These are phyloP conservation scores for Microstegium vimineum DNA, from an alignment of 176 grass and related monocot genomes.

Conservation along the genomic window DNA sequence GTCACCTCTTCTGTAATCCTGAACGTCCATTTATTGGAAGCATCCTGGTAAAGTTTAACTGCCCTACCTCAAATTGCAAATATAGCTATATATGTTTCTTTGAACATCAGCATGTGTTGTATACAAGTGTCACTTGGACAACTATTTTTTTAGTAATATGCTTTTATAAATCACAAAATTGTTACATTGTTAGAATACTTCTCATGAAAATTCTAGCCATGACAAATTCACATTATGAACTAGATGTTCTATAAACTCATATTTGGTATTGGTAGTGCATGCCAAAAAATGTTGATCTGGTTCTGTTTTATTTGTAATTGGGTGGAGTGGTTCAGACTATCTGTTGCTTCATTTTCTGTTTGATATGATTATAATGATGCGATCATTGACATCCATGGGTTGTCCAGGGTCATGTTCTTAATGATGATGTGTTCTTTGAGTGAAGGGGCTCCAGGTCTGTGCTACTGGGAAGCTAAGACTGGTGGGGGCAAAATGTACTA, in stretches of 20 bases:
- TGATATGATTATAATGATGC: slow-evolving; percentile 11
- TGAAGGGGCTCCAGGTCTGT: slow-evolving; percentile 6
- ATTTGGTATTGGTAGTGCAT: neutral
- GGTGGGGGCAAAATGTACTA: slow-evolving; percentile 22
- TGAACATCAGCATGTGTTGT: neutral
- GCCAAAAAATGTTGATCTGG: neutral
- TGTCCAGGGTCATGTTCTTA: slow-evolving; percentile 25
- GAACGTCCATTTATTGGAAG: neutral
- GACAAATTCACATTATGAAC: neutral
- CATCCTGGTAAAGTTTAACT: neutral
- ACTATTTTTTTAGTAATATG: neutral
- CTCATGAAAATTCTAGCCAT: neutral
- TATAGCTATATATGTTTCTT: neutral
- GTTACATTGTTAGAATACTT: neutral
- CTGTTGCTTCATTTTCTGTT: neutral
- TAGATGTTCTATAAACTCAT: neutral
- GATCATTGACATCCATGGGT: slow-evolving; percentile 13
- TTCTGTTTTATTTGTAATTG: neutral
- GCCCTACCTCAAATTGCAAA: neutral
- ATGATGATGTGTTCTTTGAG: slow-evolving; percentile 26
- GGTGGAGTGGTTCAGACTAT: neutral
- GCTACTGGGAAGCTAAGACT: slow-evolving; percentile 4
- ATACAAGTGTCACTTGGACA: neutral
- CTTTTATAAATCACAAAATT: neutral
- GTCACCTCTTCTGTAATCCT: neutral